These are phyloP conservation scores for Ilyonectria sp. DNA, from an alignment of 2,329 filamentous ascomycete genomes.

Conservation along the genomic window DNA sequence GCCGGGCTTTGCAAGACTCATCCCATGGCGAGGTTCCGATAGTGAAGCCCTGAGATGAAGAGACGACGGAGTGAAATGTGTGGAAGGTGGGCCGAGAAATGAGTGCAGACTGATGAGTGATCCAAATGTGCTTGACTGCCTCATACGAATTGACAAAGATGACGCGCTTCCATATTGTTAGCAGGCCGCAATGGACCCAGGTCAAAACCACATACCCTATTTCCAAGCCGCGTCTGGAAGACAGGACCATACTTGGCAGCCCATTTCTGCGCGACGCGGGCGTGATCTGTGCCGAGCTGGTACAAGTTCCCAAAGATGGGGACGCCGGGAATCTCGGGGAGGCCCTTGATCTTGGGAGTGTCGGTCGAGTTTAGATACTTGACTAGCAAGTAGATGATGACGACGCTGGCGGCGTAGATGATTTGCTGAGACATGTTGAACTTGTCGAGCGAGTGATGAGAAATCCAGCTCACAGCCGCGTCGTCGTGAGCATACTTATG, in stretches of 20 bases:
- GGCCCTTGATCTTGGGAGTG: constrained; percentile 71
- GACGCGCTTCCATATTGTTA: constrained; percentile 64
- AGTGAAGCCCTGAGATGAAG: constrained; percentile 83
- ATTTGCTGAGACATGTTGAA: constrained; percentile 27
- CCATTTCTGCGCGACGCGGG: constrained; percentile 69
- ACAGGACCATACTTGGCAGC: constrained; percentile 74
- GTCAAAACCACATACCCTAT: constrained; percentile 63
- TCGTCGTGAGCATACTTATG: neutral
- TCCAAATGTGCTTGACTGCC: constrained; percentile 81
- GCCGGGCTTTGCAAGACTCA: constrained; percentile 81
- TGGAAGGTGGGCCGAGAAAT: constrained; percentile 85
- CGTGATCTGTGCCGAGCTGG: constrained; percentile 71
- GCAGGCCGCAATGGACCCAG: constrained; percentile 36
- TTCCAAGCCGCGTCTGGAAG: constrained; percentile 79
- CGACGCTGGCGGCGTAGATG: constrained; percentile 19
- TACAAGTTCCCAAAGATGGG: constrained; percentile 76
- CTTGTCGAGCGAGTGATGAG: neutral
- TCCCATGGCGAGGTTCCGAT: constrained; percentile 88
- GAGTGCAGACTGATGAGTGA: constrained; percentile 82
- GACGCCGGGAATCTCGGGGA: constrained; percentile 74
- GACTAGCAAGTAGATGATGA: constrained; percentile 42
- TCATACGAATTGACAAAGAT: constrained; percentile 86
- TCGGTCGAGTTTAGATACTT: constrained; percentile 65
- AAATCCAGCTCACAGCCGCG: neutral
- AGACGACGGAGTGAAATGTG: constrained; percentile 86